Conservation (phyloP, 2,329 filamentous ascomycete species). For the Clonostachys rhizophaga region DNA sequence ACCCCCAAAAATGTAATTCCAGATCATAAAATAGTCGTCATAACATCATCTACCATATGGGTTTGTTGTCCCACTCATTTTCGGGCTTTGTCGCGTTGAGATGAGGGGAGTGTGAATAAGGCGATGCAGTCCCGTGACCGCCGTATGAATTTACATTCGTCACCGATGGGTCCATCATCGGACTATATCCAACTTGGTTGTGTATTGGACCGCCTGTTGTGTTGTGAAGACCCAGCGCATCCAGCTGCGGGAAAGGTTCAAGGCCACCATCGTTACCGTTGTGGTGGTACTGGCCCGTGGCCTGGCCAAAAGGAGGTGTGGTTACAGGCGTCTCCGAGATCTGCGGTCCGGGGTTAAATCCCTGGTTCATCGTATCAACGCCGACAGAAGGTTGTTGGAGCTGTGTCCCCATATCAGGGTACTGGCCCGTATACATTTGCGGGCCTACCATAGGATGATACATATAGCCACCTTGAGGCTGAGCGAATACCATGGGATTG, state of each 20-base stretch:
- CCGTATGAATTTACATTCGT: slow-evolving; percentile 27
- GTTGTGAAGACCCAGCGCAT: slow-evolving; percentile 23
- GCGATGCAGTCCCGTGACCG: slow-evolving; percentile 25
- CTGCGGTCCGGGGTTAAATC: slow-evolving; percentile 10
- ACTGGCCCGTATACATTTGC: slow-evolving; percentile 13
- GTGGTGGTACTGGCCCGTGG: slow-evolving; percentile 11
- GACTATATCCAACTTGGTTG: slow-evolving; percentile 20
- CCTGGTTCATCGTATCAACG: slow-evolving; percentile 15
- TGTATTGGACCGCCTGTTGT: slow-evolving; percentile 13
- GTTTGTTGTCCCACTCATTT: slow-evolving; percentile 12
- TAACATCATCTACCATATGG: too few species aligned
- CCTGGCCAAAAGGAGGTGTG: slow-evolving; percentile 13
- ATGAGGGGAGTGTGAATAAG: slow-evolving; percentile 26
- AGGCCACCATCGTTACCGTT: slow-evolving; percentile 6
- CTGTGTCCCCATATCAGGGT: slow-evolving; percentile 15
- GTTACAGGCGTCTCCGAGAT: slow-evolving; percentile 16
- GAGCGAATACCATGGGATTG: too few species aligned
- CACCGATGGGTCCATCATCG: slow-evolving; percentile 21
- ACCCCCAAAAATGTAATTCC: neutral
- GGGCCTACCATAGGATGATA: too few species aligned
- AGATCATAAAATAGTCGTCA: too few species aligned
- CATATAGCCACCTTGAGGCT: too few species aligned
- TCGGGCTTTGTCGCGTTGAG: slow-evolving; percentile 12
- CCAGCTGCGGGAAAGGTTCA: slow-evolving; percentile 23
- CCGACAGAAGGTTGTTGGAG: slow-evolving; percentile 17